Percentiles rank a stretch among this genome's conserved stretches.
Conservation (phyloP, 2,329 filamentous ascomycete genomes). For the Tolypocladium ophioglossoides region DNA sequence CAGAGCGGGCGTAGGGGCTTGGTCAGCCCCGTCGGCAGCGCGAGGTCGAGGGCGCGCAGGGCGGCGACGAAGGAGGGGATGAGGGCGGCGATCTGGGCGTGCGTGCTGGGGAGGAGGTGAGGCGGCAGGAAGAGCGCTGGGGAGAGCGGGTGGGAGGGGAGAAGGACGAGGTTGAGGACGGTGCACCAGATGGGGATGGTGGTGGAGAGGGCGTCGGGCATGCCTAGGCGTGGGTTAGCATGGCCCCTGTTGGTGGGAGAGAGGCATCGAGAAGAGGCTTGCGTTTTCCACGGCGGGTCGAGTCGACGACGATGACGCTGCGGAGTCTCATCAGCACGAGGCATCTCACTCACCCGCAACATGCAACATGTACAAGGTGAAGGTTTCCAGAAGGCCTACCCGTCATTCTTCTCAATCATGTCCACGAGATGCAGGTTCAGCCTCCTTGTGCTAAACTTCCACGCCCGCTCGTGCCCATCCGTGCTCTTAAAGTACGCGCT, state of each 20-base stretch:
- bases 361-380: no score
- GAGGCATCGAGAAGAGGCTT: slow-evolving; percentile 15
- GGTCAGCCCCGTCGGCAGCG: slow-evolving; percentile 43
- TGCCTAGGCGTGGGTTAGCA: slow-evolving; percentile 36
- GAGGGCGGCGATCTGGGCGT: slow-evolving; percentile 61
- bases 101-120: slow-evolving; percentile 59
- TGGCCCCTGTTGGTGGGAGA: background rate
- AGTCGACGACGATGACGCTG: slow-evolving; percentile 79
- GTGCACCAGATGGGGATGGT: slow-evolving; percentile 91
- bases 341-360: background rate
- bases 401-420: slow-evolving; percentile 54
- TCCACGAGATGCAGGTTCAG: slow-evolving; percentile 75
- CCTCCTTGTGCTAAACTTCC: slow-evolving; percentile 78
- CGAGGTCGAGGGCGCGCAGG: slow-evolving; percentile 44
- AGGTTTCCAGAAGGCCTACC: slow-evolving; percentile 35
- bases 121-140: slow-evolving; percentile 60
- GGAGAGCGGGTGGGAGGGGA: slow-evolving; percentile 41
- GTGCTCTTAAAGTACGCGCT: slow-evolving; percentile 97
- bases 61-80: slow-evolving; percentile 44
- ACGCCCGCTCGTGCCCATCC: slow-evolving; percentile 83
- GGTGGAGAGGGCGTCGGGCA: slow-evolving; percentile 91
- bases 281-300: slow-evolving; percentile 82
- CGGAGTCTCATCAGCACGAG: background rate
- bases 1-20: slow-evolving; percentile 72
- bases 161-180: slow-evolving; percentile 71